Conservation (phyloP, 805 yeast species). For the Myxozyma nipponensis region DNA sequence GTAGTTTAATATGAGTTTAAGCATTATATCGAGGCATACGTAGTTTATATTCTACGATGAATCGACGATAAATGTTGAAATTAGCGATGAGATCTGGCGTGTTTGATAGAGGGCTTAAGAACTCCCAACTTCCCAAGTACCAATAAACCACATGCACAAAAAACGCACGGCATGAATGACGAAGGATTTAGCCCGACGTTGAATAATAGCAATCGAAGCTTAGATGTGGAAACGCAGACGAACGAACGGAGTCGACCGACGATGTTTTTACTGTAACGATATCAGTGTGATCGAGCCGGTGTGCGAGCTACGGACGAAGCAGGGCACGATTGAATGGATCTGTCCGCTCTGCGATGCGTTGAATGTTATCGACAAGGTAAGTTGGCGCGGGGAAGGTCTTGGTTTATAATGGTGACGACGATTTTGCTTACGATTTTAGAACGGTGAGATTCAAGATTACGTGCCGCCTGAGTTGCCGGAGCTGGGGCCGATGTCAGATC, state of each 20-base stretch:
- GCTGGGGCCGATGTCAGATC: not conserved
- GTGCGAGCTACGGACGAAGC: not conserved
- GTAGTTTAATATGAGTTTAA: too few species aligned
- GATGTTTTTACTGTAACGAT: constrained; percentile 22
- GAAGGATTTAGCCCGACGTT: too few species aligned
- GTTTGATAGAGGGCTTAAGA: too few species aligned
- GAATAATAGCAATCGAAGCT: too few species aligned
- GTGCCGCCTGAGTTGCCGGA: constrained; percentile 10
- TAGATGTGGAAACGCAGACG: too few species aligned
- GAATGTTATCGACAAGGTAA: constrained; percentile 19
- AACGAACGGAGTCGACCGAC: not conserved
- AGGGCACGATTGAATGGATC: constrained; percentile 10
- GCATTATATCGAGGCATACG: too few species aligned
- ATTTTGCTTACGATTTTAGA: constrained; percentile 1
- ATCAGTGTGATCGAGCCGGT: not conserved
- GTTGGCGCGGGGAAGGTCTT: not conserved
- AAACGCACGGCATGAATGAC: too few species aligned
- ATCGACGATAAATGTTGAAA: too few species aligned
- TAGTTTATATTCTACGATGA: too few species aligned
- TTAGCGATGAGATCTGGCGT: too few species aligned
- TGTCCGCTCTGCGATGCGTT: constrained; percentile 20
- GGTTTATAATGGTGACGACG: not conserved
- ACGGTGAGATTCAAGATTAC: constrained; percentile 16
- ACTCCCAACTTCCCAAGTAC: too few species aligned
- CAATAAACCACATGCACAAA: too few species aligned